Percentiles rank a stretch among this genome's conserved stretches.
These are phyloP conservation scores for Porcisia hertigi DNA, from an alignment of 208 protist species.

Conservation along the genomic window DNA sequence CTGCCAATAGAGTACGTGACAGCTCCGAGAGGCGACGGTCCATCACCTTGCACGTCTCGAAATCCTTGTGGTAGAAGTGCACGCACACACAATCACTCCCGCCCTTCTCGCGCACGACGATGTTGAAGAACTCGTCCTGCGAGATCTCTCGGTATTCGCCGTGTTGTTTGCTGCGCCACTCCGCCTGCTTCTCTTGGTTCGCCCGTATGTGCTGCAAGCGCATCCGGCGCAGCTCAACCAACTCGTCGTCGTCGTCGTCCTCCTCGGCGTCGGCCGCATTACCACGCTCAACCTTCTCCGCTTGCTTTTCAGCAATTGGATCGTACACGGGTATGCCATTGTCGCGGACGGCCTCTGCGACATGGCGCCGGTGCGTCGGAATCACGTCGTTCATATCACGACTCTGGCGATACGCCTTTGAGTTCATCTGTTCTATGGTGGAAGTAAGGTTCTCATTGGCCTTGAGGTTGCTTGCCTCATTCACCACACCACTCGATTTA, in stretches of 20 bases:
- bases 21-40: conserved; percentile 93
- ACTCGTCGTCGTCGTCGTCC: conserved; percentile 77
- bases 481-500: conserved; percentile 86
- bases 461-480: conserved; percentile 90
- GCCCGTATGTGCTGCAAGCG: conserved; percentile 67
- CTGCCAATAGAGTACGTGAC: conserved; percentile 64
- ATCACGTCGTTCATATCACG: conserved; percentile 81
- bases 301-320: conserved; percentile 58
- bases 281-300: conserved; percentile 36
- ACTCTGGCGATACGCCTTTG: conserved; percentile 60
- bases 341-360: conserved; percentile 34
- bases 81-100: conserved; percentile 82
- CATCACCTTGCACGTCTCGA: conserved; percentile 95
- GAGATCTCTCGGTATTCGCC: conserved; percentile 92
- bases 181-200: conserved; percentile 61
- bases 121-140: conserved; percentile 94
- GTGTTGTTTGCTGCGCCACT: conserved; percentile 90
- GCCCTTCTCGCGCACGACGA: conserved; percentile 91
- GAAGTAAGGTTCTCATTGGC: conserved; percentile 87
- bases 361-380: conserved; percentile 73
- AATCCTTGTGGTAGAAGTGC: conserved; percentile 97
- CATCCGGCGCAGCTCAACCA: conserved; percentile 68
- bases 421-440: conserved; percentile 84
- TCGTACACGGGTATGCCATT: conserved; percentile 72
- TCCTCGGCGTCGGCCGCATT: conserved; percentile 40